Percentiles rank a stretch among this genome's conserved stretches.
phyloP scores from a whole-genome alignment of 1,139 yeast genomes.

The Debaryomycetaceae sp. region DNA sequence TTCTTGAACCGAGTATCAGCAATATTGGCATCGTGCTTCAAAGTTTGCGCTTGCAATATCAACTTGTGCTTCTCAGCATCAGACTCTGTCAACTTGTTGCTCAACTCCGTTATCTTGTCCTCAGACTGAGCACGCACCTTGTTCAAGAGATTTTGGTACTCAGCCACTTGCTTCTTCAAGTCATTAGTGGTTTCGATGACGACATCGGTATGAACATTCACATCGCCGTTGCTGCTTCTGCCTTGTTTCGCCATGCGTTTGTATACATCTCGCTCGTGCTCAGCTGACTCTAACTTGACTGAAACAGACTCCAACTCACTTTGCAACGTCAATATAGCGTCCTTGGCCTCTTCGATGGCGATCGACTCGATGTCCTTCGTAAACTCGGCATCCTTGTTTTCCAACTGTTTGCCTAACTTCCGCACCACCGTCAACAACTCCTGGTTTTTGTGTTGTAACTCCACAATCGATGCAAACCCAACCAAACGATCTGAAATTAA shows the following conservation, averaged over 20 bases:
- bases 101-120: conserved; percentile 21
- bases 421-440: conserved; percentile 66
- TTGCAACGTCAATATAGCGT: conserved; percentile 66
- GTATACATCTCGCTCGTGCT: conserved; percentile 65
- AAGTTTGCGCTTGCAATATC: conserved; percentile 24
- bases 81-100: conserved; percentile 23
- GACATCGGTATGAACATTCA: conserved; percentile 1
- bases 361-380: conserved; percentile 45
- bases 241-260: conserved; percentile 28
- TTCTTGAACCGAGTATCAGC: conserved; percentile 30
- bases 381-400: conserved; percentile 43
- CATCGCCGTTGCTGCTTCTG: conserved; percentile 7
- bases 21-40: conserved; percentile 30
- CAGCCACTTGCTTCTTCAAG: conserved; percentile 24
- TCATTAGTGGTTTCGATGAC: conserved; percentile 24
- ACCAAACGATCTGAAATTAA: conserved; percentile 72
- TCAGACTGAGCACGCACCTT: conserved; percentile 27
- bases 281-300: conserved; percentile 47
- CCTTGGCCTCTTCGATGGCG: conserved; percentile 70
- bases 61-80: conserved; percentile 29
- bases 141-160: conserved; percentile 25
- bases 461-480: conserved; percentile 61
- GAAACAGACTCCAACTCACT: conserved; percentile 53
- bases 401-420: conserved; percentile 65
- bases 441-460: conserved; percentile 69